Evolutionary conservation across 495 filamentous ascomycete genomes (phyloP).

Genomic region (Podospora didyma): DNA sequence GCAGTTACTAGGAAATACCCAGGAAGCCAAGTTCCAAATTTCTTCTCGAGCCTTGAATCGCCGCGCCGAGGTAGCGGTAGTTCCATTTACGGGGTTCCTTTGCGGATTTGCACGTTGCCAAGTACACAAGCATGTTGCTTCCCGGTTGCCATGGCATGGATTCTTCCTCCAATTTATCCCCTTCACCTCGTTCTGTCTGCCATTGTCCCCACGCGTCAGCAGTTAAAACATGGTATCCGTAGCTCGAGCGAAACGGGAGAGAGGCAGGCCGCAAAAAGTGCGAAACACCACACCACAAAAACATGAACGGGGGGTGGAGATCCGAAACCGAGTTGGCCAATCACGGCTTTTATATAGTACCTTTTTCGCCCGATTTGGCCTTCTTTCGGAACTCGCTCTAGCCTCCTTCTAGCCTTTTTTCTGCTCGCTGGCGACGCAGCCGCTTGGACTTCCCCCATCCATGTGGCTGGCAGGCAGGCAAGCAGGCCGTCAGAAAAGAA

Average conservation of each 20-base stretch:
- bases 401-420: no score
- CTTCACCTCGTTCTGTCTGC: not conserved
- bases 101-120: not conserved
- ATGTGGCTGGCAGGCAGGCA: no score
- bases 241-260: no score
- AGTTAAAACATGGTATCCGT: no score
- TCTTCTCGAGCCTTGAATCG: not conserved
- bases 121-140: not conserved
- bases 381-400: no score
- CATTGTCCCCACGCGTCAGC: no score
- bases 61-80: not conserved
- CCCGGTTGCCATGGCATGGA: not conserved
- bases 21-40: not conserved
- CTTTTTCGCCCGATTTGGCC: not conserved
- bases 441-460: not conserved
- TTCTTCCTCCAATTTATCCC: not conserved
- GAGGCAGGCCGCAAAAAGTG: no score
- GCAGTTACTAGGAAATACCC: not conserved
- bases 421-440: not conserved
- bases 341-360: not conserved
- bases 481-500: no score
- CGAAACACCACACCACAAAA: no score
- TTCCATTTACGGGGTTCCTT: not conserved
- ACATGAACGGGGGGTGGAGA: not conserved
- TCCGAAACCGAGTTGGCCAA: not conserved